These are phyloP conservation scores for Starmera dryadoides DNA, from an alignment of 805 yeast species.

Conservation along the genomic window DNA sequence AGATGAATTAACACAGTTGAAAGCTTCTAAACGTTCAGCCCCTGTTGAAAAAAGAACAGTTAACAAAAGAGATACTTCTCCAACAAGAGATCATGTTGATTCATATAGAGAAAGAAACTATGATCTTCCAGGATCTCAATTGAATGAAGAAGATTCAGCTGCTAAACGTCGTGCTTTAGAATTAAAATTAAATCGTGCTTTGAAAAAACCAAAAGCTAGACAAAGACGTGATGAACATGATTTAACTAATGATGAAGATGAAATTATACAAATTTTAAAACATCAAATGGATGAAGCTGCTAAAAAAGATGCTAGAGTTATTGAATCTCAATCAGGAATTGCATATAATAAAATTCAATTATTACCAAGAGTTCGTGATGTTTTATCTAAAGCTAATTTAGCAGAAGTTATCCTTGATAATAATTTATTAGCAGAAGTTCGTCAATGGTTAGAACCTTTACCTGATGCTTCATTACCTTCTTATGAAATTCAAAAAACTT, in stretches of 20 bases:
- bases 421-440: constrained; percentile 83
- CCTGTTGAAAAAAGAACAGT: neutral
- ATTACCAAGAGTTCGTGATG: constrained; percentile 69
- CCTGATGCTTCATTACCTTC: constrained; percentile 99
- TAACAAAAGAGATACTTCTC: constrained; percentile 4
- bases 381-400: constrained; percentile 72
- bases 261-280: constrained; percentile 70
- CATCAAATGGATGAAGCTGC: constrained; percentile 89
- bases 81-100: neutral
- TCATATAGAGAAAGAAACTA: constrained; percentile 6
- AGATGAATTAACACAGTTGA: constrained; percentile 14
- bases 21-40: constrained; percentile 14
- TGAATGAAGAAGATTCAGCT: no score
- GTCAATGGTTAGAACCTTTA: constrained; percentile 96
- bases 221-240: constrained; percentile 83
- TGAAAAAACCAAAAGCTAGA: constrained; percentile 58
- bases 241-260: constrained; percentile 92
- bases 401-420: constrained; percentile 93
- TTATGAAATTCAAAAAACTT: constrained; percentile 85
- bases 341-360: constrained; percentile 65
- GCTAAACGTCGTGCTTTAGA: constrained; percentile 62
- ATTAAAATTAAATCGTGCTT: constrained; percentile 68
- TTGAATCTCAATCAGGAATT: constrained; percentile 36
- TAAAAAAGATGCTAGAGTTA: constrained; percentile 55
- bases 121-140: no score